Conservation (phyloP, 495 filamentous ascomycete genomes). For the Daldinia caldariorum region DNA sequence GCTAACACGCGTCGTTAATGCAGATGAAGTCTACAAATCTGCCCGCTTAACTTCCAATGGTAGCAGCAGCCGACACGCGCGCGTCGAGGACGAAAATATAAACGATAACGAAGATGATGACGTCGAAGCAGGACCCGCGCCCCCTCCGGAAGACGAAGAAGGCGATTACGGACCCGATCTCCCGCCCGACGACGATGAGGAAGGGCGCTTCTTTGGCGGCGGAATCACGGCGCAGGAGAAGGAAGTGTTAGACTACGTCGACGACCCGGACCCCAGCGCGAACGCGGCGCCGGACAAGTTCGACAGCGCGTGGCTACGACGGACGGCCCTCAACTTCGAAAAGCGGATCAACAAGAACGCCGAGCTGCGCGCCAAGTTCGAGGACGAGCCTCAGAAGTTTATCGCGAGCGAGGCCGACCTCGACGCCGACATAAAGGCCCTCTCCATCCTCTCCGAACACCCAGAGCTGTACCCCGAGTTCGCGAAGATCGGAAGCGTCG, state of each 20-base stretch:
- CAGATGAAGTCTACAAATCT: slow-evolving; percentile 87
- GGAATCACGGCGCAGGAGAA: slow-evolving; percentile 83
- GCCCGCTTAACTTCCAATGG: slow-evolving; percentile 72
- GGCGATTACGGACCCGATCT: slow-evolving; percentile 74
- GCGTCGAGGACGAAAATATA: slow-evolving; percentile 62
- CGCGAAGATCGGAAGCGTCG: slow-evolving; percentile 77
- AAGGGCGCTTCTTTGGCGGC: slow-evolving; percentile 94
- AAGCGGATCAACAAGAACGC: slow-evolving; percentile 91
- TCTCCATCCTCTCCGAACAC: slow-evolving; percentile 89
- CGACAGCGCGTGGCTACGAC: slow-evolving; percentile 83
- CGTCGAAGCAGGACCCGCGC: slow-evolving; percentile 60
- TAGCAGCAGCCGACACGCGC: slow-evolving; percentile 49
- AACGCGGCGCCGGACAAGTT: slow-evolving; percentile 74
- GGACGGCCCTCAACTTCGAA: slow-evolving; percentile 85
- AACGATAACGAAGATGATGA: slow-evolving; percentile 66
- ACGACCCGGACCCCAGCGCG: slow-evolving; percentile 69
- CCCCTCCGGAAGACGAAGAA: slow-evolving; percentile 48
- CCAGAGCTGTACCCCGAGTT: slow-evolving; percentile 87
- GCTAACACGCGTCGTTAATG: slow-evolving; percentile 12
- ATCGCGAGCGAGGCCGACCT: slow-evolving; percentile 83
- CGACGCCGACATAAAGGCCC: slow-evolving; percentile 86
- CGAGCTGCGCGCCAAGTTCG: slow-evolving; percentile 89
- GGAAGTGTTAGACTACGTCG: slow-evolving; percentile 90
- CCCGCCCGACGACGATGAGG: slow-evolving; percentile 78
- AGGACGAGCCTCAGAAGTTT: slow-evolving; percentile 83